Percentiles rank a stretch among this genome's conserved stretches.
Evolutionary conservation across 2,329 filamentous ascomycete species (phyloP).

Genomic region (Penicillium sp.): DNA sequence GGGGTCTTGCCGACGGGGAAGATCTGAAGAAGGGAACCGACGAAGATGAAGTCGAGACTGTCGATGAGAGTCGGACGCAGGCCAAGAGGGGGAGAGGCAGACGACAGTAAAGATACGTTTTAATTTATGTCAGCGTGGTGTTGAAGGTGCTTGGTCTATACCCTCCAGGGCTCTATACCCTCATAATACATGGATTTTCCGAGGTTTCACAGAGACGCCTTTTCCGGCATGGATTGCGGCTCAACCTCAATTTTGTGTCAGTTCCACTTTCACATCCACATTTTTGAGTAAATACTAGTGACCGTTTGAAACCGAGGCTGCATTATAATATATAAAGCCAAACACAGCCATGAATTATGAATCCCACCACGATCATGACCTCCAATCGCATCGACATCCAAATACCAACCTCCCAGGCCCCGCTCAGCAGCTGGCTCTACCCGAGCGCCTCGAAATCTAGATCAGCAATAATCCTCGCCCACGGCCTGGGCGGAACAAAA

Average conservation of each 20-base stretch:
- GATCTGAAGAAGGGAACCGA: constrained; percentile 63
- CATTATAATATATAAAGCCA: background rate
- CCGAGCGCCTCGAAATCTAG: background rate
- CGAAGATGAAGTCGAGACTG: constrained; percentile 60
- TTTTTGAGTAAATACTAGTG: background rate
- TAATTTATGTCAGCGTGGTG: constrained; percentile 33
- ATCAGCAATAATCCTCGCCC: constrained; percentile 1
- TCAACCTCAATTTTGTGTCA: background rate
- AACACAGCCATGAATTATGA: background rate
- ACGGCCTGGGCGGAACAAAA: constrained; percentile 6
- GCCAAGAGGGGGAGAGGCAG: constrained; percentile 44
- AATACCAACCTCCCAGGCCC: background rate
- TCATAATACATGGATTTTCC: constrained; percentile 3
- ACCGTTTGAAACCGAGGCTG: background rate
- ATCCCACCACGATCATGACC: background rate
- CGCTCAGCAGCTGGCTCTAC: constrained; percentile 2
- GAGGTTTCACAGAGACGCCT: background rate
- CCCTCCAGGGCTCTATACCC: constrained; percentile 1
- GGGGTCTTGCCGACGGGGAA: constrained; percentile 57
- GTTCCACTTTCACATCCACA: background rate
- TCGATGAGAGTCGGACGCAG: constrained; percentile 42
- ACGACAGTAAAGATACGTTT: constrained; percentile 28
- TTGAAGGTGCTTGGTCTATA: constrained; percentile 28
- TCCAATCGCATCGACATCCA: background rate
- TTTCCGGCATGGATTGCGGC: background rate